Conservation (phyloP, 176 grass and related monocot species). For the Lolium perenne region DNA sequence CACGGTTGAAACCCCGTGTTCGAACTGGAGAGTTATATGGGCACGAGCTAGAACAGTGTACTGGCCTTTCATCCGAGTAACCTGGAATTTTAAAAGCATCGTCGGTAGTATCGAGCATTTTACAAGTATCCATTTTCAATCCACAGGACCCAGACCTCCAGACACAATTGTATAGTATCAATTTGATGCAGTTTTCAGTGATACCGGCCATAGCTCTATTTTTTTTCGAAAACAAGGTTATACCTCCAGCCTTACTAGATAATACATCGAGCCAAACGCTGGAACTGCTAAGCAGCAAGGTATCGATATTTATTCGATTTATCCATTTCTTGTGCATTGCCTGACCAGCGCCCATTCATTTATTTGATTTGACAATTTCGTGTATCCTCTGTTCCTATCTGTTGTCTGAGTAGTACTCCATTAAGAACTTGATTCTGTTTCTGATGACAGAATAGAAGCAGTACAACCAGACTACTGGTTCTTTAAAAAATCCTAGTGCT, state of each 20-base stretch:
- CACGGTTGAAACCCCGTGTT: no score
- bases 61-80: background rate
- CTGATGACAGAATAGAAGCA: background rate
- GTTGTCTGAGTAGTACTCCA: background rate
- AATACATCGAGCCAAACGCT: no score
- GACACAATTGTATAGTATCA: background rate
- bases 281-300: constrained; percentile 52
- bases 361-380: background rate
- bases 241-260: no score
- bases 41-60: background rate
- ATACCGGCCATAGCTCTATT: background rate
- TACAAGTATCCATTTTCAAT: background rate
- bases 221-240: no score
- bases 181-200: background rate
- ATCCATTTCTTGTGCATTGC: background rate
- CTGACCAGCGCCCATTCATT: background rate
- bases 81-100: background rate
- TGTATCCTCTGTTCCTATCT: background rate
- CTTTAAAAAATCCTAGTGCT: background rate
- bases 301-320: background rate
- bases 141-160: background rate
- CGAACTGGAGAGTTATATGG: no score
- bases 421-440: background rate
- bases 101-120: background rate
- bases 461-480: background rate